A percentile compares a stretch with the other conserved stretches of the same genome.
These are phyloP conservation scores for Dissoconium aciculare DNA, from an alignment of 2,329 filamentous ascomycete genomes.

Conservation along the genomic window DNA sequence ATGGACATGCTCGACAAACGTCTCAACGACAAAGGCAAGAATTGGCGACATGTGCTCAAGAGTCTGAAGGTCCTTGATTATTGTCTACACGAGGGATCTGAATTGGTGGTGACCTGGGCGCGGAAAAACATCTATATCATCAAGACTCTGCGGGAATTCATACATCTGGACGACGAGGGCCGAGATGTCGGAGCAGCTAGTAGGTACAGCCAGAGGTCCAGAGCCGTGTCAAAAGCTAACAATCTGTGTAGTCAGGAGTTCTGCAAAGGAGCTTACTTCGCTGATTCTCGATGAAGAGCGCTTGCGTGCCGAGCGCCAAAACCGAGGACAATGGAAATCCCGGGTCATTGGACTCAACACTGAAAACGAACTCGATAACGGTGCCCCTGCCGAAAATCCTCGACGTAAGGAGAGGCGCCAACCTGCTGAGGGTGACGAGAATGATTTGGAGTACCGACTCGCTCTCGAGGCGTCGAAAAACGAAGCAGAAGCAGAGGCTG, in stretches of 20 bases:
- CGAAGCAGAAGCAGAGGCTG: conserved; percentile 82
- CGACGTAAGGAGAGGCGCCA: conserved; percentile 28
- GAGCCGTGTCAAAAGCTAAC: conserved; percentile 15
- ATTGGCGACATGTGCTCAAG: conserved; percentile 96
- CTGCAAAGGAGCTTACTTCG: conserved; percentile 87
- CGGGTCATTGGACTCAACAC: conserved; percentile 89
- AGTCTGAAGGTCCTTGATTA: conserved; percentile 96
- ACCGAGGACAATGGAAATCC: conserved; percentile 92
- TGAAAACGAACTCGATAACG: conserved; percentile 26
- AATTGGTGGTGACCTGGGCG: conserved; percentile 93
- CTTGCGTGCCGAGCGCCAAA: conserved; percentile 73
- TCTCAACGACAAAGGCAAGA: conserved; percentile 97
- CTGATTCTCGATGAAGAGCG: conserved; percentile 89
- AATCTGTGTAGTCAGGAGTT: conserved; percentile 64
- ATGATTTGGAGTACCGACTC: conserved; percentile 73
- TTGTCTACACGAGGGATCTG: conserved; percentile 91
- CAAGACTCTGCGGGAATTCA: conserved; percentile 93
- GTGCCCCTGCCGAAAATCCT: conserved; percentile 26
- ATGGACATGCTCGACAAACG: conserved; percentile 99
- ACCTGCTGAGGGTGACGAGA: conserved; percentile 48
- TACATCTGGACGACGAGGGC: conserved; percentile 90
- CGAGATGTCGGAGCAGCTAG: conserved; percentile 93
- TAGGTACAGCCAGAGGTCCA: conserved; percentile 33
- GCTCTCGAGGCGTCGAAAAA: conserved; percentile 90
- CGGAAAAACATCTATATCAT: conserved; percentile 98